These are phyloP conservation scores for Backusella morwellensis DNA, from an alignment of 192 early-diverging fungal species.

Conservation along the genomic window DNA sequence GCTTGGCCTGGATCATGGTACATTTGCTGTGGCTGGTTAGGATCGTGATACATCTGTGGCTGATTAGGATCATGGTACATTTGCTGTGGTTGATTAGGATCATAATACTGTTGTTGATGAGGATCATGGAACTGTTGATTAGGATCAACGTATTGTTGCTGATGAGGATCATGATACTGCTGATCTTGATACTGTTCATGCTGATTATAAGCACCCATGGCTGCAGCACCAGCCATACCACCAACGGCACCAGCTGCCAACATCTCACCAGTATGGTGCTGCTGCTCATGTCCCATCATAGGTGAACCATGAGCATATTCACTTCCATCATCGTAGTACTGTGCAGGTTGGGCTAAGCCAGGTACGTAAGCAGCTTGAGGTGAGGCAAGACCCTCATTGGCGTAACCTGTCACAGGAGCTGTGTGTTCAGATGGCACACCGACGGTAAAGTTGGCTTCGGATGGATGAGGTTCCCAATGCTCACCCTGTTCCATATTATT, in stretches of 20 bases:
- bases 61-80: constrained; percentile 8
- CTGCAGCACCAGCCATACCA: not conserved
- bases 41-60: constrained; percentile 10
- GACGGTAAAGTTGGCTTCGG: constrained; percentile 1
- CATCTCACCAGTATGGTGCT: not conserved
- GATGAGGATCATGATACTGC: not conserved
- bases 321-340: not conserved
- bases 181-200: constrained; percentile 8
- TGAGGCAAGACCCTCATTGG: not conserved
- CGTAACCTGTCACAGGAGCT: not conserved
- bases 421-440: not conserved
- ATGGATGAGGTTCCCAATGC: not conserved
- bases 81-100: not conserved
- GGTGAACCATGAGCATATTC: not conserved
- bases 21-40: not conserved
- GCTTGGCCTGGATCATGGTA: not conserved
- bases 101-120: not conserved
- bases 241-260: not conserved
- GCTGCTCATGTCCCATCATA: not conserved
- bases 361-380: constrained; percentile 1
- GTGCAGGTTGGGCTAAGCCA: not conserved
- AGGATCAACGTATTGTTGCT: not conserved
- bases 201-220: not conserved
- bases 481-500: not conserved
- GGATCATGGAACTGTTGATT: not conserved